Conservation (phyloP, 768 basidiomycete genomes). For the Kwoniella botswanensis region DNA sequence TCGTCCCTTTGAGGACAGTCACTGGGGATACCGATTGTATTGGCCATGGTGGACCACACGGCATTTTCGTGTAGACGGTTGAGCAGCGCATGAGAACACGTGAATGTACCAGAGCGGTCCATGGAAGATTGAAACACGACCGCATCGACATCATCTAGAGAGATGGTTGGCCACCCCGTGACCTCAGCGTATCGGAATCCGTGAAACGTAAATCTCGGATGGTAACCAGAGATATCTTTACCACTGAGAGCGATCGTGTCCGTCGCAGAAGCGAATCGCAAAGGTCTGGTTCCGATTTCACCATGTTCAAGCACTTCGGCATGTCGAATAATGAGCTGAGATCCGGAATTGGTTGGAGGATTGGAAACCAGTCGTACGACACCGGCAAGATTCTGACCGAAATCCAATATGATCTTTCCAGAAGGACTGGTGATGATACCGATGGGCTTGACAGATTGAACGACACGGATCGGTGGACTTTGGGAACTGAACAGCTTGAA, state of each 20-base stretch:
- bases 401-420: conserved; percentile 51
- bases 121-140: conserved; percentile 38
- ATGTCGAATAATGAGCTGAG: conserved; percentile 37
- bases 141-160: conserved; percentile 29
- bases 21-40: conserved; percentile 47
- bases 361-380: conserved; percentile 33
- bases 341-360: background rate
- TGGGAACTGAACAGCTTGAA: conserved; percentile 33
- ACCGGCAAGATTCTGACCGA: conserved; percentile 56
- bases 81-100: conserved; percentile 44
- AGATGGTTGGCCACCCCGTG: conserved; percentile 31
- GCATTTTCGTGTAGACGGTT: conserved; percentile 43
- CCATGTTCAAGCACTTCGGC: conserved; percentile 55
- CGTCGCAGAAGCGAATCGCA: conserved; percentile 37
- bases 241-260: conserved; percentile 32
- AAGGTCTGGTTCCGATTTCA: conserved; percentile 48
- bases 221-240: conserved; percentile 30
- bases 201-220: conserved; percentile 53
- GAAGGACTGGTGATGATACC: conserved; percentile 45
- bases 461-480: conserved; percentile 21
- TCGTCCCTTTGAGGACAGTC: conserved; percentile 57
- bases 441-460: conserved; percentile 17
- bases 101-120: conserved; percentile 38
- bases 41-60: conserved; percentile 42
- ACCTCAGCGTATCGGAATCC: conserved; percentile 52